Conservation (phyloP, 2,329 filamentous ascomycete genomes). For the Myriosclerotinia duriaeana region DNA sequence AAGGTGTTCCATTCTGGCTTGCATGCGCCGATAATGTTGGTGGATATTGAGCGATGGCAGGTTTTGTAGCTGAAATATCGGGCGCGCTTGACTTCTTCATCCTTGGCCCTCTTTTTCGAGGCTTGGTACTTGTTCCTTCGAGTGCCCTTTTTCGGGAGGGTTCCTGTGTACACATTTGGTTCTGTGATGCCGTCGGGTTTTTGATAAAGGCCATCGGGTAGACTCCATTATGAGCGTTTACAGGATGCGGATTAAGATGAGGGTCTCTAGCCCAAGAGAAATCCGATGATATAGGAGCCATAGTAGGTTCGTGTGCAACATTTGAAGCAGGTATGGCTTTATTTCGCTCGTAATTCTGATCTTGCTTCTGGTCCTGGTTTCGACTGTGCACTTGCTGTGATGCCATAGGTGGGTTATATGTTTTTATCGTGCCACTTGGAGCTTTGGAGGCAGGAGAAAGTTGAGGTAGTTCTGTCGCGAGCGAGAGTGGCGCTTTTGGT, state of each 20-base stretch:
- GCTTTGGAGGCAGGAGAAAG: neutral
- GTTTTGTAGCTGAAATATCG: neutral
- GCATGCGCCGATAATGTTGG: neutral
- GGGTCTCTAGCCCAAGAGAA: neutral
- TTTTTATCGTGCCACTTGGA: neutral
- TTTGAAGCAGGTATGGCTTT: neutral
- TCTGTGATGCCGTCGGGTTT: neutral
- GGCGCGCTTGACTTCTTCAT: neutral
- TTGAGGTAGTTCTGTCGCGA: neutral
- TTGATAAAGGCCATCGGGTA: slow-evolving; percentile 9
- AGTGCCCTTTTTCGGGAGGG: neutral
- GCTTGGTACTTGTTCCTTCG: neutral
- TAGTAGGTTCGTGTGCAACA: neutral
- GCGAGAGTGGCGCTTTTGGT: neutral
- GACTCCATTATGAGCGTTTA: slow-evolving; percentile 6
- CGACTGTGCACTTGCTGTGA: neutral
- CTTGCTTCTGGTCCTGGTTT: too few relatives aligned
- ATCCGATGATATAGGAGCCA: neutral
- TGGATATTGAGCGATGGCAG: neutral
- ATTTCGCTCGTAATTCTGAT: neutral
- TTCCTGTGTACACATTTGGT: neutral
- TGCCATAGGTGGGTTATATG: neutral
- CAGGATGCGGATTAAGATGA: neutral
- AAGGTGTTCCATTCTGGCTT: neutral
- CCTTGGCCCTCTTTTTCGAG: slow-evolving; percentile 5